phyloP scores from a whole-genome alignment of 768 basidiomycete genomes.

The Phlegmacium glaucopus region DNA sequence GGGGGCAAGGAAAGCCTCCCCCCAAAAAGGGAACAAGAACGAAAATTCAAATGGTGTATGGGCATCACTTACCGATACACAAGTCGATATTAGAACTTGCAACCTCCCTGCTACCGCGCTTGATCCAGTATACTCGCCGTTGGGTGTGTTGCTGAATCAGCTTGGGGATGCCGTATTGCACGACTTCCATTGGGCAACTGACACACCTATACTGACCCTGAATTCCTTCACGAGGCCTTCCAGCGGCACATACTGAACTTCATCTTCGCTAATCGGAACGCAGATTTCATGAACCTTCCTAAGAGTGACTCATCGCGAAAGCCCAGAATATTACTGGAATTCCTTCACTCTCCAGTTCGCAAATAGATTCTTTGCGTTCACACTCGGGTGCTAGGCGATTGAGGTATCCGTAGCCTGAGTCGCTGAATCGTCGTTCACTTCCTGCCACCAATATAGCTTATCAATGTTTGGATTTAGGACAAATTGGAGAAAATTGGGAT shows the following conservation, averaged over 20 bases:
- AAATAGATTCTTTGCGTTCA: no score
- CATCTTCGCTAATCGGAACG: slow-evolving; percentile 2
- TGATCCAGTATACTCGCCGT: slow-evolving; percentile 1
- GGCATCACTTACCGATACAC: no score
- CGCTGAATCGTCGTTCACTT: no score
- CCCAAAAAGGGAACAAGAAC: neutral
- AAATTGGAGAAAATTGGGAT: no score
- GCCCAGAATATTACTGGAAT: neutral
- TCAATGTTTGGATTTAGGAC: no score
- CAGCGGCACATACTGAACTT: slow-evolving; percentile 11
- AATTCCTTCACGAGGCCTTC: slow-evolving; percentile 8
- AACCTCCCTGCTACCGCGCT: neutral
- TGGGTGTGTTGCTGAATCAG: neutral
- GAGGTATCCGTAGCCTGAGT: no score
- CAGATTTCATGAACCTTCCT: slow-evolving; percentile 2
- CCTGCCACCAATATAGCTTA: no score
- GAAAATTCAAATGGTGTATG: neutral
- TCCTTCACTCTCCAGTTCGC: neutral
- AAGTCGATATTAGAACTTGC: neutral
- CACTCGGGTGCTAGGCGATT: no score
- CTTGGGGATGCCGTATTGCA: neutral
- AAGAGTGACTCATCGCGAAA: slow-evolving; percentile 5
- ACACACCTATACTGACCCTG: neutral
- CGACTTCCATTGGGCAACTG: slow-evolving; percentile 6
- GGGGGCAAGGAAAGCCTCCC: slow-evolving; percentile 3